Base-by-base conservation (phyloP, 768 basidiomycete species). In the Lenzites betulinus region DNA sequence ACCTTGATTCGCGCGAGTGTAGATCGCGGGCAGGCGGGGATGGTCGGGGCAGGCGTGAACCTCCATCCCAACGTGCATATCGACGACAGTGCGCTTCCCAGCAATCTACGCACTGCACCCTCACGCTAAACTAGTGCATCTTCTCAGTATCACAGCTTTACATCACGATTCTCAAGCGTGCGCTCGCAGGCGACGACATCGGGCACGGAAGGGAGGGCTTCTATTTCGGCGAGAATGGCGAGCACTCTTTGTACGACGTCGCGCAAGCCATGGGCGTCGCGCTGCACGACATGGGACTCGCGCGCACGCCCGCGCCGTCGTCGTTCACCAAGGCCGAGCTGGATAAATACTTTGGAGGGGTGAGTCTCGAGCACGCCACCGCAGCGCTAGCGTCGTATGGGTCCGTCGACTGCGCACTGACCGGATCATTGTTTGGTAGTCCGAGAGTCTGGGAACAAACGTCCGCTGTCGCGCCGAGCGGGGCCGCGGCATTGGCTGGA, bases 41-140 rank as follows among this genome's bases (percentile, higher is more conserved):
- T 83, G 66, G 71, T 87, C 4, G 84, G 85, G 0, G 66, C 76
- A 35, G 86, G 87, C 0, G 71, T 75, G 66, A 88, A 87, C 62
- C 42, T 83, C 7, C 88, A 84, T 85, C 77, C 81, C 2, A 75
- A 82, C 62, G 79, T 86, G 23, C 78, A 83, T 54, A 75, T 85
- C 43, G 71, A 78, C 33, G 84, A 86, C 38, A 72, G 84, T 83
- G 59, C 38, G 76, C 39, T 42, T 47, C 51, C 11, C 25, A 39
- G 28, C 23, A 25, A 18, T 47, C 30, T 23, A 4, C 26, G 13
- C 44, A 22, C 7, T 22, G 35, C 36, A 12, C 20, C 9, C 16
- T 36, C 16, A 36, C 23, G 33, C 20, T 54, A n/a, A 44, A 3
- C 25, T 9, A 16, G 12, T 9, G 8, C 18, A 36, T 26, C 38